Conservation (phyloP, 495 filamentous ascomycete species). For the Bathelium albidoporum region DNA sequence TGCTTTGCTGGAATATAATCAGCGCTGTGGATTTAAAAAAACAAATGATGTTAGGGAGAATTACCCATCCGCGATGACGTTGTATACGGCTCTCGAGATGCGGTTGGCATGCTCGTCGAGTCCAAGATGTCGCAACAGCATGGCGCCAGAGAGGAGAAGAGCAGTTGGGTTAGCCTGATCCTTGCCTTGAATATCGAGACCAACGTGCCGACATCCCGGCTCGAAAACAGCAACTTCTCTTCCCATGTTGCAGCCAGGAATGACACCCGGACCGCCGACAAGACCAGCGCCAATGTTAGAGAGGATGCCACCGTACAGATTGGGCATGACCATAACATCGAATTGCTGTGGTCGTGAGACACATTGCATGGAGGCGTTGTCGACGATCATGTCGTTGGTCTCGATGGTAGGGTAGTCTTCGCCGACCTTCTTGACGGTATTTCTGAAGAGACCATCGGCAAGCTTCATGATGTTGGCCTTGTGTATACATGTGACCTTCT, state of each 20-base stretch:
- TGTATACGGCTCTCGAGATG: constrained; percentile 94
- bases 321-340: constrained; percentile 99
- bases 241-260: constrained; percentile 98
- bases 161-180: constrained; percentile 98
- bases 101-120: constrained; percentile 96
- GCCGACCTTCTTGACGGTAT: constrained; percentile 85
- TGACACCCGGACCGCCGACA: constrained; percentile 94
- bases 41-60: constrained; percentile 25
- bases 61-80: constrained; percentile 89
- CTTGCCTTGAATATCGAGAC: constrained; percentile 97
- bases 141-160: constrained; percentile 84
- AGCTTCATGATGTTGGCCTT: constrained; percentile 99
- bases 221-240: constrained; percentile 97
- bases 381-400: constrained; percentile 98
- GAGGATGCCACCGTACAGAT: constrained; percentile 95
- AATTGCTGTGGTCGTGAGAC: constrained; percentile 94
- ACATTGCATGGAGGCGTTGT: constrained; percentile 99
- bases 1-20: constrained; percentile 49
- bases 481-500: constrained; percentile 98
- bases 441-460: constrained; percentile 95
- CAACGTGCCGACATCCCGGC: constrained; percentile 96
- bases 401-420: constrained; percentile 89
- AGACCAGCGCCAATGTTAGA: constrained; percentile 98
- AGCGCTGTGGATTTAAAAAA: constrained; percentile 16
- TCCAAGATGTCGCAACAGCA: constrained; percentile 92